Evolutionary conservation across 805 yeast species (phyloP).

Genomic region (Saccharomycopsis lassenensis): DNA sequence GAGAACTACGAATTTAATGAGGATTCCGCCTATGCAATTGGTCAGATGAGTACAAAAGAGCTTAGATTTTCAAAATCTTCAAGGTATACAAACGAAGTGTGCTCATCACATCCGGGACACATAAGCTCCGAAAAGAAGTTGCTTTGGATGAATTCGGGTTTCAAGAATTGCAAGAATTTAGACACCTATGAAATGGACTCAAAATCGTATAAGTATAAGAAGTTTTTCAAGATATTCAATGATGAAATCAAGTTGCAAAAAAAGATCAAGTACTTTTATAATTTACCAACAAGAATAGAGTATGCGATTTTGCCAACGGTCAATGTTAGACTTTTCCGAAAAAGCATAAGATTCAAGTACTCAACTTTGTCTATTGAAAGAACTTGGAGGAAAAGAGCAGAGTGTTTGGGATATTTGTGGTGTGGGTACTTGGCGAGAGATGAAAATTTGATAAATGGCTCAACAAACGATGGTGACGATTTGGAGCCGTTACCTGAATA

Average conservation of each 20-base stretch:
- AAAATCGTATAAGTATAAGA: slow-evolving; percentile 23
- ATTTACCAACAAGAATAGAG: slow-evolving; percentile 24
- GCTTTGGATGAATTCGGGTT: slow-evolving; percentile 65
- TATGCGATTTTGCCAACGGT: slow-evolving; percentile 33
- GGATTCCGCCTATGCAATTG: slow-evolving; percentile 46
- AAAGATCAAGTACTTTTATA: slow-evolving; percentile 16
- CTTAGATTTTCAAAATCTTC: slow-evolving; percentile 1
- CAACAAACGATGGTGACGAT: not conserved
- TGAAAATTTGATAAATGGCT: slow-evolving; percentile 2
- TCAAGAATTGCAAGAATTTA: slow-evolving; percentile 42
- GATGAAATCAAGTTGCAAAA: slow-evolving; percentile 3
- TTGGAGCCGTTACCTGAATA: not conserved
- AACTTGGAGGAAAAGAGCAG: slow-evolving; percentile 29
- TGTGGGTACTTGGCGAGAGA: slow-evolving; percentile 28
- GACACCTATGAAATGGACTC: slow-evolving; percentile 27
- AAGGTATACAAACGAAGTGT: slow-evolving; percentile 29
- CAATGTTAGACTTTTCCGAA: slow-evolving; percentile 21
- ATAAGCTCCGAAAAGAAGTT: slow-evolving; percentile 23
- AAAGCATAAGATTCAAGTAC: slow-evolving; percentile 17
- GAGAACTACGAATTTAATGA: slow-evolving; percentile 40
- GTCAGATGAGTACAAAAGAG: slow-evolving; percentile 20
- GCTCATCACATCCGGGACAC: slow-evolving; percentile 57
- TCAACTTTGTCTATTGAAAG: slow-evolving; percentile 24
- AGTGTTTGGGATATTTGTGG: slow-evolving; percentile 34
- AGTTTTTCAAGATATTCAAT: slow-evolving; percentile 19